phyloP scores from a whole-genome alignment of 805 yeast species.

The Candida cerambycidarum region DNA sequence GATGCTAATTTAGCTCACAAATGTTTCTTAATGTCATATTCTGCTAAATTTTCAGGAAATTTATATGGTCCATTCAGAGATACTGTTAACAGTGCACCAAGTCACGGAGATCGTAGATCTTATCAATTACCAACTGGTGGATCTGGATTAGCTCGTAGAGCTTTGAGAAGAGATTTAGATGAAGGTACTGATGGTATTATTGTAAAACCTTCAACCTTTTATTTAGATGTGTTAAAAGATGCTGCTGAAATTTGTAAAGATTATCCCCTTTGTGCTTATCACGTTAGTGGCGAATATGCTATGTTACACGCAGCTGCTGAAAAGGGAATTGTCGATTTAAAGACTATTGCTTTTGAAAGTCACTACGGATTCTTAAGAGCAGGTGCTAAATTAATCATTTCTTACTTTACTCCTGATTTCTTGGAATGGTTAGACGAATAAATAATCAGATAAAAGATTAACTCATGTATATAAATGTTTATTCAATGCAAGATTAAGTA shows the following conservation, averaged over 20 bases:
- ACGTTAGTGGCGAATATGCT: constrained; percentile 96
- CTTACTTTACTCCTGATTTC: constrained; percentile 94
- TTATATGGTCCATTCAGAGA: constrained; percentile 97
- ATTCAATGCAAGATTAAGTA: not conserved
- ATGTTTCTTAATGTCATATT: constrained; percentile 86
- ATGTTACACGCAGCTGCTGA: constrained; percentile 99
- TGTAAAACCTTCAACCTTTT: constrained; percentile 94
- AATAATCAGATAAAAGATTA: not conserved
- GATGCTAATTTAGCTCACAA: constrained; percentile 81
- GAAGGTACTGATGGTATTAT: constrained; percentile 97
- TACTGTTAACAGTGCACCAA: constrained; percentile 91
- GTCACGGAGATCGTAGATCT: constrained; percentile 85
- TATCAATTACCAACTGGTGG: constrained; percentile 95
- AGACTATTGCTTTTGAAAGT: constrained; percentile 78
- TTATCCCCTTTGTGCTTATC: constrained; percentile 91
- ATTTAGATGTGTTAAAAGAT: constrained; percentile 85
- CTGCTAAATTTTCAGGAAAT: constrained; percentile 90
- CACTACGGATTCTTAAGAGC: constrained; percentile 93
- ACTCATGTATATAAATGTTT: constrained; percentile 1
- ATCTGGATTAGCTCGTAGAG: constrained; percentile 90
- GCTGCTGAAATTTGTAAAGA: constrained; percentile 80
- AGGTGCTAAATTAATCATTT: constrained; percentile 88
- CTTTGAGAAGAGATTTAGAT: constrained; percentile 75
- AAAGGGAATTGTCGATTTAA: constrained; percentile 86
- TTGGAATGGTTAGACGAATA: constrained; percentile 72